Conservation (phyloP, 2,329 filamentous ascomycete genomes). For the Cordyceps tenuipes region DNA sequence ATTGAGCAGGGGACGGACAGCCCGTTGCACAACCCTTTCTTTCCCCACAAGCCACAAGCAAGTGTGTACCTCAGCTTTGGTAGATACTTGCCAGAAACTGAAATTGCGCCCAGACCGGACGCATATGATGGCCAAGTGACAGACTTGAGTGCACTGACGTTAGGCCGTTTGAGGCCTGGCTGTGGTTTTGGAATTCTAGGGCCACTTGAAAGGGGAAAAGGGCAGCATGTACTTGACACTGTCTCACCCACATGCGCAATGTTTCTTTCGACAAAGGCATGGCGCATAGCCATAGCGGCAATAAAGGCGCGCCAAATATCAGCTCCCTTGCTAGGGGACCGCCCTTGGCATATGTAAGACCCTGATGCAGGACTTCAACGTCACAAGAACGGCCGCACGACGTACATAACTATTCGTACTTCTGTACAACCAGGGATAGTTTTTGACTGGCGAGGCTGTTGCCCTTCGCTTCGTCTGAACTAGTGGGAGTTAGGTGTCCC, state of each 20-base stretch:
- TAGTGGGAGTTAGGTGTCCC: background rate
- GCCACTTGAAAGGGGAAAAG: background rate
- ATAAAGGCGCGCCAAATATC: background rate
- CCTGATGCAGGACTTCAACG: background rate
- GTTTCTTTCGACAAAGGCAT: conserved; percentile 6
- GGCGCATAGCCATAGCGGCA: background rate
- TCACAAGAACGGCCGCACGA: background rate
- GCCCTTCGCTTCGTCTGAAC: background rate
- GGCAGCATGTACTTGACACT: background rate
- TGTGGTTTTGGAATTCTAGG: no score
- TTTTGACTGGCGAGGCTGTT: background rate
- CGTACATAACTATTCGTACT: background rate
- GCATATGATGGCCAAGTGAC: no score
- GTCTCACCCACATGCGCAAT: background rate
- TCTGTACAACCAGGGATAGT: no score
- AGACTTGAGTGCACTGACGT: no score
- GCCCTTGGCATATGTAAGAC: background rate
- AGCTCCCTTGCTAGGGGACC: background rate
- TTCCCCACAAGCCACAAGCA: background rate
- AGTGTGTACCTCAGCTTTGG: no score
- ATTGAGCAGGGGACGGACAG: background rate
- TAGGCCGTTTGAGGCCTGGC: no score
- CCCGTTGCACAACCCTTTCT: background rate
- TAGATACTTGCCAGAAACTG: no score
- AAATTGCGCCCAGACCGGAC: no score